phyloP scores from a whole-genome alignment of 495 filamentous ascomycete species.

The Podospora pseudoanserina region DNA sequence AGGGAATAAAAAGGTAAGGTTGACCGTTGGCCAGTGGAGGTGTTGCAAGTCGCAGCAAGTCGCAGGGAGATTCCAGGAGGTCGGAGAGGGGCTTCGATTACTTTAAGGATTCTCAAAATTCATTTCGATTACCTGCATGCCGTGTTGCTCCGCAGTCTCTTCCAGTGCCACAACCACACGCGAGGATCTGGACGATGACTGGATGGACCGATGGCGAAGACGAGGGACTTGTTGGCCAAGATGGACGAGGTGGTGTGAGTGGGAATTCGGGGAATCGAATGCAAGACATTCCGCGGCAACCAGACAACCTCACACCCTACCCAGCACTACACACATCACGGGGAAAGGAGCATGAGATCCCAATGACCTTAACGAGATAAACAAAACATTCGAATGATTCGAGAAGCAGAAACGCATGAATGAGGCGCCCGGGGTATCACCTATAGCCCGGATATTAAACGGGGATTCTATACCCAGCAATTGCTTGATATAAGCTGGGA shows the following conservation, averaged over 20 bases:
- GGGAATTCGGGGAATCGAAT: background rate
- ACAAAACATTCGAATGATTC: background rate
- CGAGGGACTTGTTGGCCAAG: background rate
- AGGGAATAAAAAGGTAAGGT: background rate
- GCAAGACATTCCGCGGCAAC: background rate
- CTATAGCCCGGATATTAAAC: background rate
- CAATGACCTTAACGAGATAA: background rate
- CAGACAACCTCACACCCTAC: background rate
- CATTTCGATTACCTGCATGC: background rate
- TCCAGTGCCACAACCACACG: background rate
- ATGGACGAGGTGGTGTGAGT: background rate
- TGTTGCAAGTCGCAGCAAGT: conserved; percentile 2
- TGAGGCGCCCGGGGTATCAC: background rate
- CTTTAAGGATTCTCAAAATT: background rate
- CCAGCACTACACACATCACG: background rate
- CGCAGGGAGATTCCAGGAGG: conserved; percentile 3
- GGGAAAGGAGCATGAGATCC: background rate
- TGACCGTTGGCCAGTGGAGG: conserved; percentile 1
- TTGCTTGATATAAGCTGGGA: background rate
- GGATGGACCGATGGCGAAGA: background rate
- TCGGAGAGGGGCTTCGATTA: background rate
- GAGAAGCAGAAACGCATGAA: background rate
- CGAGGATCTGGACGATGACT: background rate
- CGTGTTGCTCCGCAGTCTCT: background rate
- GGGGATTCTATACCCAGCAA: background rate